phyloP scores from a whole-genome alignment of 371 early-diverging fungal genomes.

The Lichtheimia corymbifera region DNA sequence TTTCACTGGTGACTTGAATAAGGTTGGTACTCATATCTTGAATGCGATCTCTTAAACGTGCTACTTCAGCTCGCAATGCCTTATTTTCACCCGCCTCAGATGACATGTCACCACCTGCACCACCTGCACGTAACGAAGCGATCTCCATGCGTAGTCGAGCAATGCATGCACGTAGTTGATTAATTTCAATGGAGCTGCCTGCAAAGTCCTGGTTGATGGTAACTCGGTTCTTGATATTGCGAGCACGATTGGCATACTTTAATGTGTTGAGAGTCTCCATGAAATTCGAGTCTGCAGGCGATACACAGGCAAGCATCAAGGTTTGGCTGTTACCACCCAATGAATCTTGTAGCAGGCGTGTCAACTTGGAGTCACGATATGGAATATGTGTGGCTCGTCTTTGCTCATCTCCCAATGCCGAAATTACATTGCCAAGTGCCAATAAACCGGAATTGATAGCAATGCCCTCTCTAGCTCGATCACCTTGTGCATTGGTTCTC shows the following conservation, averaged over 20 bases:
- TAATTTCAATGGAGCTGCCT: conserved; percentile 58
- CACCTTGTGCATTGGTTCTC: conserved; percentile 70
- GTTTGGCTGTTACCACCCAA: conserved; percentile 93
- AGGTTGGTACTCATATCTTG: conserved; percentile 41
- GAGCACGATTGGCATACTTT: conserved; percentile 86
- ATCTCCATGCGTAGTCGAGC: conserved; percentile 65
- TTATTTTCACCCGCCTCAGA: conserved; percentile 30
- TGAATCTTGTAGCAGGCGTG: conserved; percentile 90
- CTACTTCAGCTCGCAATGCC: conserved; percentile 41
- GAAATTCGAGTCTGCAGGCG: conserved; percentile 77
- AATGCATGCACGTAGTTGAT: conserved; percentile 67
- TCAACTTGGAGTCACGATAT: conserved; percentile 94
- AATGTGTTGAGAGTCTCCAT: conserved; percentile 91
- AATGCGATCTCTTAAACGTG: conserved; percentile 48
- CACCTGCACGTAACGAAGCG: conserved; percentile 38
- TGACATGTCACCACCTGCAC: not conserved
- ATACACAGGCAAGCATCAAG: conserved; percentile 92
- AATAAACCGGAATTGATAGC: conserved; percentile 96
- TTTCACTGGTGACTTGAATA: conserved; percentile 53
- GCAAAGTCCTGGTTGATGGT: conserved; percentile 47
- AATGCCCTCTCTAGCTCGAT: conserved; percentile 95
- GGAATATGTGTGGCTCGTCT: conserved; percentile 80
- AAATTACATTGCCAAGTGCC: conserved; percentile 98
- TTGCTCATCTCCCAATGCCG: conserved; percentile 89
- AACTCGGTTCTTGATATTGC: conserved; percentile 83